Conservation (phyloP, 495 filamentous ascomycete genomes). For the Penicillium mononematosum region DNA sequence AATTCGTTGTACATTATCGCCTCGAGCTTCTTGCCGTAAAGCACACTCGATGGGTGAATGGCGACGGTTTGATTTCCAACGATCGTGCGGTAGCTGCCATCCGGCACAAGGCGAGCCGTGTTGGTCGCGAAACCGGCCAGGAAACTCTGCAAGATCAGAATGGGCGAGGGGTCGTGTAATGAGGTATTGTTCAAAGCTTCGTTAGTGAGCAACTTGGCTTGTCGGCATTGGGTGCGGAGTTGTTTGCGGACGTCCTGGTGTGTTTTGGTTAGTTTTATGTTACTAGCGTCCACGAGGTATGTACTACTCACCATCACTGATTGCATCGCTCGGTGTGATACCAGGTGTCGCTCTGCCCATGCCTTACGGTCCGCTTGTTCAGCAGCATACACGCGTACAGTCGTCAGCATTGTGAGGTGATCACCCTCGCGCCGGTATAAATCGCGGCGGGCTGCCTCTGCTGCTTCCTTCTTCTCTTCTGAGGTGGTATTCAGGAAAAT, state of each 20-base stretch:
- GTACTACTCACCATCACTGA: conserved; percentile 60
- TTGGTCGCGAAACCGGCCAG: conserved; percentile 77
- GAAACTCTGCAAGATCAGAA: conserved; percentile 73
- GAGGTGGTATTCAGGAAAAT: conserved; percentile 78
- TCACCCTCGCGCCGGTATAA: conserved; percentile 83
- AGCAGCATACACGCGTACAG: conserved; percentile 75
- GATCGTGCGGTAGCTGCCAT: conserved; percentile 81
- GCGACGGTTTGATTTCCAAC: conserved; percentile 81
- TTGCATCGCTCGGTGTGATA: conserved; percentile 82
- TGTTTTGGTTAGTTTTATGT: conserved; percentile 10
- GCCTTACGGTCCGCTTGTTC: conserved; percentile 70
- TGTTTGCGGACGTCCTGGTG: conserved; percentile 79
- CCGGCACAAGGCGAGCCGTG: conserved; percentile 77
- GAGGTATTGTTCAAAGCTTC: conserved; percentile 17
- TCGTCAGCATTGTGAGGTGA: conserved; percentile 78
- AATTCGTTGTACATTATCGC: conserved; percentile 96
- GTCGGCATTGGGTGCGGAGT: conserved; percentile 63
- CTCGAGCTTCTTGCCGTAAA: conserved; percentile 86
- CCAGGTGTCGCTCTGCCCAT: conserved; percentile 76
- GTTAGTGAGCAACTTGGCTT: conserved; percentile 39
- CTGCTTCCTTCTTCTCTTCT: conserved; percentile 78
- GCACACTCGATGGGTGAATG: conserved; percentile 82
- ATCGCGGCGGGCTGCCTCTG: conserved; percentile 68
- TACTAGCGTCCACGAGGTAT: neutral
- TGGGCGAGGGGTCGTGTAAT: conserved; percentile 33